Evolutionary conservation across 352 stramenopile species (phyloP).

Genomic region (Pythium oligandrum): DNA sequence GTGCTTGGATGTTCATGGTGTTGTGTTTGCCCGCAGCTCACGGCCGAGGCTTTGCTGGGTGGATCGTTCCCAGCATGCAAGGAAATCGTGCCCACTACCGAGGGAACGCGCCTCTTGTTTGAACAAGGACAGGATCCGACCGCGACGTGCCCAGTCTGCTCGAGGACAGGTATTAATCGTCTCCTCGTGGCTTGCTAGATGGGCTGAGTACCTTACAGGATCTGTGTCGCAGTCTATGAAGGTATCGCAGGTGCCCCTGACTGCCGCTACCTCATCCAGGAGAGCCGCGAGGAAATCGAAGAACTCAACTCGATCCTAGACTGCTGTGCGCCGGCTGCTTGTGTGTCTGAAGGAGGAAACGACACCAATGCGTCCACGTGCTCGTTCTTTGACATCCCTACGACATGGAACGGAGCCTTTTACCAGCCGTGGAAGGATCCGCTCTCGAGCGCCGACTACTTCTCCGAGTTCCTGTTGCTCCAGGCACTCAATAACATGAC

Average conservation of each 20-base stretch:
- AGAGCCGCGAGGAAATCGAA: conserved; percentile 45
- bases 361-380: conserved; percentile 18
- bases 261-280: conserved; percentile 48
- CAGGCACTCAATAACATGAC: conserved; percentile 81
- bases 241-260: conserved; percentile 62
- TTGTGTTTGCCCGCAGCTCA: conserved; percentile 31
- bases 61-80: conserved; percentile 52
- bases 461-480: conserved; percentile 71
- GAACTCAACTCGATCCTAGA: conserved; percentile 59
- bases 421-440: conserved; percentile 75
- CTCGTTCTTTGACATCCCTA: conserved; percentile 55
- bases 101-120: conserved; percentile 54
- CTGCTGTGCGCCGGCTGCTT: conserved; percentile 55
- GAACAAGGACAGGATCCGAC: conserved; percentile 73
- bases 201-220: no score
- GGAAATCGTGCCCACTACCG: conserved; percentile 48
- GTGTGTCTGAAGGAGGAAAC: conserved; percentile 4
- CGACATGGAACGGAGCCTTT: conserved; percentile 67
- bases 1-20: conserved; percentile 1
- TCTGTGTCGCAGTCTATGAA: conserved; percentile 37
- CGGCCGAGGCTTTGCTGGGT: conserved; percentile 53
- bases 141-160: conserved; percentile 57
- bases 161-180: conserved; percentile 31
- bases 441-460: conserved; percentile 63
- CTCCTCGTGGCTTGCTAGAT: no score